Conservation (phyloP, 768 basidiomycete species). For the Panaeolus cyanescens region DNA sequence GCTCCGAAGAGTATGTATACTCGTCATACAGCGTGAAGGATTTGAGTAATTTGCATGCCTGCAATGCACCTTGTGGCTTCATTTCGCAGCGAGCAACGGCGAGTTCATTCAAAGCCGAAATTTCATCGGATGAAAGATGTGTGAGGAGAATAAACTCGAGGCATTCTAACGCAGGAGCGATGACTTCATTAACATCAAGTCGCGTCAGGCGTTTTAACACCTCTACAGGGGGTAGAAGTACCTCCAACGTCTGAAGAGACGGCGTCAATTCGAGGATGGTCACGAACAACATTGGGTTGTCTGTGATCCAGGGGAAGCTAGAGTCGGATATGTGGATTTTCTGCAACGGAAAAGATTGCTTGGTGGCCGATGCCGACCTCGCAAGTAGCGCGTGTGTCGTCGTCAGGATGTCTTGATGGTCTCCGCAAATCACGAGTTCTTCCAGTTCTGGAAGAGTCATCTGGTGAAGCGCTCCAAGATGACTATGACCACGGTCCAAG, state of each 20-base stretch:
- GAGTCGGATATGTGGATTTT: not conserved
- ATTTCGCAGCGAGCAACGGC: not conserved
- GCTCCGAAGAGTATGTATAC: not conserved
- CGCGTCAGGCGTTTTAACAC: not conserved
- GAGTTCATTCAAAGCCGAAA: not conserved
- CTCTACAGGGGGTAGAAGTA: not conserved
- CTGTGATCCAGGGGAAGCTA: not conserved
- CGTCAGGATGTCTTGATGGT: not conserved
- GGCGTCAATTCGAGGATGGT: not conserved
- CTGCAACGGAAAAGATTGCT: not conserved
- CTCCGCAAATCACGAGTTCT: not conserved
- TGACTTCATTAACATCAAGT: not conserved
- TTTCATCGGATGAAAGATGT: not conserved
- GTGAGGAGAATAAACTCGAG: not conserved
- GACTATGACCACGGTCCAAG: not conserved
- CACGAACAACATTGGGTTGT: not conserved
- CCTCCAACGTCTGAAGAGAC: not conserved
- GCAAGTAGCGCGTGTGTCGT: not conserved
- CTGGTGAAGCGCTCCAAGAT: not conserved
- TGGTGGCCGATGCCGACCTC: not conserved
- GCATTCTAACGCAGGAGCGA: not conserved
- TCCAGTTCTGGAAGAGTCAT: not conserved
- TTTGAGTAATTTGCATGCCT: not conserved
- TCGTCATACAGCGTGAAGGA: not conserved
- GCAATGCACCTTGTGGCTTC: not conserved